Conservation (phyloP, 768 basidiomycete species). For the Termitomyces sp. region DNA sequence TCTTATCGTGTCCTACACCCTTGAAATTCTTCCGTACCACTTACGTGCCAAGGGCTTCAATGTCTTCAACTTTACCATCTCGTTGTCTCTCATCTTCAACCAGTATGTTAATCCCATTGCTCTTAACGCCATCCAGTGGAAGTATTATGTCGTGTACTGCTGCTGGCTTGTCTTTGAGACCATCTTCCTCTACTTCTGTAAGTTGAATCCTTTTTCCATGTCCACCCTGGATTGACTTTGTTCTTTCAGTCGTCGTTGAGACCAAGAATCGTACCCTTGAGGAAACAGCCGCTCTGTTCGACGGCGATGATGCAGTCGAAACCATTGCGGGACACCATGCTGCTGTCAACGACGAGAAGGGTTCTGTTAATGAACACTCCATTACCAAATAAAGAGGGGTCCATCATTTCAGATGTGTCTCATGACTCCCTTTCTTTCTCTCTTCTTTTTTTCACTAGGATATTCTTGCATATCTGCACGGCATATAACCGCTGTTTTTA, state of each 20-base stretch:
- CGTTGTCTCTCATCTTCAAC: constrained; percentile 80
- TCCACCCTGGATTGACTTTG: not conserved
- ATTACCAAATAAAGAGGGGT: constrained; percentile 11
- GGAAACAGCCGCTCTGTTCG: constrained; percentile 79
- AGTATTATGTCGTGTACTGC: constrained; percentile 76
- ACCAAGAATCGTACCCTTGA: constrained; percentile 71
- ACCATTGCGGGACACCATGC: constrained; percentile 25
- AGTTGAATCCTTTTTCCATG: constrained; percentile 7
- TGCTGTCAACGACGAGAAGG: constrained; percentile 28
- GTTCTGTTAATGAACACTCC: constrained; percentile 23
- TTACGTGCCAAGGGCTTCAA: constrained; percentile 86
- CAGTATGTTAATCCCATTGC: constrained; percentile 86
- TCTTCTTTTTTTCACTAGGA: not conserved
- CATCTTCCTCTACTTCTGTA: constrained; percentile 58
- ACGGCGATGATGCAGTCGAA: constrained; percentile 50
- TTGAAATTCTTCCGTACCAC: constrained; percentile 81
- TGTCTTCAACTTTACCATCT: constrained; percentile 75
- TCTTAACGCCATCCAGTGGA: constrained; percentile 58
- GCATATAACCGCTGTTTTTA: constrained; percentile 1
- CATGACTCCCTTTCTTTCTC: not conserved
- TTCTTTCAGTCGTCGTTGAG: constrained; percentile 46
- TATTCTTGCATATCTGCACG: not conserved
- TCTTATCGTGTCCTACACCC: constrained; percentile 79
- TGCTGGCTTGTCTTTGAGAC: constrained; percentile 64
- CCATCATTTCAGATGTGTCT: not conserved